Evolutionary conservation across 202 grass and related monocot genomes (phyloP).

Genomic region (Eragrostis tef): DNA sequence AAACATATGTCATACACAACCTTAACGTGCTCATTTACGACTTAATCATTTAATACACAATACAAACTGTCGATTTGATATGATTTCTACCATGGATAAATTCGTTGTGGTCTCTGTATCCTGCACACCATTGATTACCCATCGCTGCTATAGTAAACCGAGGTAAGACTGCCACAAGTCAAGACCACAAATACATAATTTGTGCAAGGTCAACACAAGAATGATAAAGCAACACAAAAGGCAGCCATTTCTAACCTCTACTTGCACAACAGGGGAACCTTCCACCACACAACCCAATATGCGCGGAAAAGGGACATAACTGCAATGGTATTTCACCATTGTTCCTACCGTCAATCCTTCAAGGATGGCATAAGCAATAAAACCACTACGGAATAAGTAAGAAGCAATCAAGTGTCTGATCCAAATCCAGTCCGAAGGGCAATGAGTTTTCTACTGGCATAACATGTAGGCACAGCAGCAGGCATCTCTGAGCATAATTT

Average conservation of each 20-base stretch:
- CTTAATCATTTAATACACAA: constrained; percentile 9
- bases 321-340: background rate
- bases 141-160: background rate
- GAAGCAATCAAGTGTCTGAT: background rate
- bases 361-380: background rate
- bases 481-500: background rate
- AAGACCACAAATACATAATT: background rate
- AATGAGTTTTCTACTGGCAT: background rate
- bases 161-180: background rate
- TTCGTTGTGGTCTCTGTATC: background rate
- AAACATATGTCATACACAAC: background rate
- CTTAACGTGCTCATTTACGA: constrained; percentile 23
- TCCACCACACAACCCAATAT: background rate
- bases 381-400: background rate
- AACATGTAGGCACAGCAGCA: background rate
- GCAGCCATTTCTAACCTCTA: background rate
- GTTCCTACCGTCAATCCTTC: background rate
- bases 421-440: background rate
- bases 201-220: background rate
- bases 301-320: background rate
- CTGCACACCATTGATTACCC: background rate
- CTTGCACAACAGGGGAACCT: background rate
- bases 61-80: background rate
- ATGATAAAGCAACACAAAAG: background rate
- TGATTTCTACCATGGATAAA: constrained; percentile 24